A percentile compares a stretch with the other conserved stretches of the same genome.
Conservation (phyloP, 1,284 basidiomycete species). For the Mrakiaceae sp. region DNA sequence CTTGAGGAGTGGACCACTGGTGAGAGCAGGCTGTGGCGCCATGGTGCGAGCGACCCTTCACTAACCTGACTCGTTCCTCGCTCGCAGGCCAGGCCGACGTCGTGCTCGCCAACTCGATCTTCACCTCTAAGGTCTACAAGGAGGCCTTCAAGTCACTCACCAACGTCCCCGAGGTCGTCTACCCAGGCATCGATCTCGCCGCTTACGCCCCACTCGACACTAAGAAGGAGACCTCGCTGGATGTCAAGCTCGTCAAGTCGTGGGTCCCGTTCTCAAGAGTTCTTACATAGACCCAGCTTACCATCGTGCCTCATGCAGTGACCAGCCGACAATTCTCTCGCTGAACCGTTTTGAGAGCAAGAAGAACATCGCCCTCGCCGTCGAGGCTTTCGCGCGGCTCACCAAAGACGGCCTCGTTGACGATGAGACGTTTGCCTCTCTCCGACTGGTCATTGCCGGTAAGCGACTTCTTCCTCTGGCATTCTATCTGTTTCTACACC, state of each 20-base stretch:
- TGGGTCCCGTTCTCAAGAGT: conserved; percentile 36
- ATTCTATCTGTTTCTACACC: not conserved
- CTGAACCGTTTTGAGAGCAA: conserved; percentile 94
- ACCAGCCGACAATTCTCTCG: conserved; percentile 67
- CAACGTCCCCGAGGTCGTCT: conserved; percentile 58
- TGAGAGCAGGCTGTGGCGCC: conserved; percentile 33
- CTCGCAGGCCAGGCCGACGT: conserved; percentile 66
- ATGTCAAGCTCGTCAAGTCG: conserved; percentile 52
- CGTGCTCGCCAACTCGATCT: conserved; percentile 83
- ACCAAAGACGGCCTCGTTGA: conserved; percentile 21
- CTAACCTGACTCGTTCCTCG: not conserved
- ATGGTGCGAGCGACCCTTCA: not conserved
- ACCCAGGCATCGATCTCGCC: conserved; percentile 78
- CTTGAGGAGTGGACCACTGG: conserved; percentile 83
- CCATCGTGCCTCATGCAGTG: conserved; percentile 35
- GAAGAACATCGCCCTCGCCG: conserved; percentile 76
- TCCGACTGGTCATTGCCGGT: conserved; percentile 68
- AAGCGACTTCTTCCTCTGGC: conserved; percentile 17
- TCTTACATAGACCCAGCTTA: conserved; percentile 11
- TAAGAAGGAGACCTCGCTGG: conserved; percentile 30
- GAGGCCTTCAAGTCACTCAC: conserved; percentile 63
- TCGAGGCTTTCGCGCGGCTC: conserved; percentile 52
- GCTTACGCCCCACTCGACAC: conserved; percentile 47
- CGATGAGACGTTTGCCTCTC: conserved; percentile 20
- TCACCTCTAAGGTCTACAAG: conserved; percentile 70